Conservation (phyloP, 441 rosid genomes). For the Geranium incanum region DNA sequence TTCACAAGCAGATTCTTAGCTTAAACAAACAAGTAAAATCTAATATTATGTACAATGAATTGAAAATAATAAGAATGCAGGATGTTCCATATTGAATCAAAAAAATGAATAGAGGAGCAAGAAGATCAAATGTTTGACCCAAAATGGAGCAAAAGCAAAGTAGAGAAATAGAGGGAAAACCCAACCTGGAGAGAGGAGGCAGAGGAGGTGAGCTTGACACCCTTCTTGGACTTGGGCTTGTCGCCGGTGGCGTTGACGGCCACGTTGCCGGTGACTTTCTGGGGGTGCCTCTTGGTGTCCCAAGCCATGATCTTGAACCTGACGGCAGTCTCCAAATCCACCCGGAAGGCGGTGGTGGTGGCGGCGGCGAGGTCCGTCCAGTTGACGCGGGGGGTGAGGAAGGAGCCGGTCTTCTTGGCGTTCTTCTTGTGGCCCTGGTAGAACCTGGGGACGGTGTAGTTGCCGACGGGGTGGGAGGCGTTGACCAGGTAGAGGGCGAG, state of each 20-base stretch:
- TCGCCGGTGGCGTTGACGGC: not conserved
- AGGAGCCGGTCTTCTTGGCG: slow-evolving; percentile 32
- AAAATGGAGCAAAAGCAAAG: not conserved
- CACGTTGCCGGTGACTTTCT: not conserved
- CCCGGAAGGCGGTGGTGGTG: not conserved
- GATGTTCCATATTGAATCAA: no score
- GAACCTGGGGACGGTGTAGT: slow-evolving; percentile 31
- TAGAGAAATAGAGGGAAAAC: not conserved
- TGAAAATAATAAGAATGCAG: no score
- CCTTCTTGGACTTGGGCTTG: not conserved
- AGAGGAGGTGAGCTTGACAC: not conserved
- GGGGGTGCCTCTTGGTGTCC: not conserved
- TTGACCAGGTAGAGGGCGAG: slow-evolving; percentile 32
- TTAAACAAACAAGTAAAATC: no score
- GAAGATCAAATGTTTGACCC: not conserved
- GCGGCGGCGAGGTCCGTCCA: not conserved
- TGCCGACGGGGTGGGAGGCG: slow-evolving; percentile 15
- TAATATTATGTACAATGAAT: no score
- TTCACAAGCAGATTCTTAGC: no score
- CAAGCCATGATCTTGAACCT: not conserved
- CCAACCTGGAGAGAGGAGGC: not conserved
- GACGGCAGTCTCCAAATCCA: not conserved
- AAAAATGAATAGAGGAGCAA: not conserved
- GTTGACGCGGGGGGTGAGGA: not conserved
- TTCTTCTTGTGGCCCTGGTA: slow-evolving; percentile 68